Percentiles rank a stretch among this genome's conserved stretches.
Conservation (phyloP, 305 asterid species). For the Solanum aculeatissimum region DNA sequence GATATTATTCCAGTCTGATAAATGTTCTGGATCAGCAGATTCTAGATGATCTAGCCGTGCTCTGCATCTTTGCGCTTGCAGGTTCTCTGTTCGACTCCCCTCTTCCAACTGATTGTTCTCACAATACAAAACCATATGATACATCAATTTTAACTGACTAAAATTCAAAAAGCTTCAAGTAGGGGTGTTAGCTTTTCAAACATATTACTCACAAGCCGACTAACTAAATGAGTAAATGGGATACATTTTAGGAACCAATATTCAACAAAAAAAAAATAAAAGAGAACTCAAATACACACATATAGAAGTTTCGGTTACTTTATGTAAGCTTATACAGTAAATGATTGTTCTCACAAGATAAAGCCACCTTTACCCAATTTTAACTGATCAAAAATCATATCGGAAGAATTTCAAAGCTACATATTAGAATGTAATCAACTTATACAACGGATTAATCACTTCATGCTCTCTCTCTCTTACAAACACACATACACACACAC, state of each 20-base stretch:
- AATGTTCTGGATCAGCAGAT: conserved; percentile 59
- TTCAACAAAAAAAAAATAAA: background rate
- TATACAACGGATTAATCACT: background rate
- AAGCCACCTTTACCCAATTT: background rate
- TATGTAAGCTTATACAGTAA: background rate
- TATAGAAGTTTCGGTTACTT: background rate
- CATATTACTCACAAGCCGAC: background rate
- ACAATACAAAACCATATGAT: background rate
- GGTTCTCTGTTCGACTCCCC: conserved; percentile 59
- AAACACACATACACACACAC: background rate
- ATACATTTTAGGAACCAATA: background rate
- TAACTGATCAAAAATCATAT: background rate
- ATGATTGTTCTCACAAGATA: background rate
- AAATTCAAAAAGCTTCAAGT: background rate
- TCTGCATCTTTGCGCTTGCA: conserved; percentile 91
- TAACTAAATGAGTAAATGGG: background rate
- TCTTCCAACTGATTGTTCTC: conserved; percentile 70
- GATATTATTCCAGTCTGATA: conserved; percentile 52
- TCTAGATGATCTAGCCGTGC: conserved; percentile 79
- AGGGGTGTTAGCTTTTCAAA: background rate
- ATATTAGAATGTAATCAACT: background rate
- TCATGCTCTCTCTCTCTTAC: background rate
- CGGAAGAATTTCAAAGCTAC: background rate
- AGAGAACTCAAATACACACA: background rate
- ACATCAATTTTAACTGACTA: background rate